phyloP scores from a whole-genome alignment of 2,329 filamentous ascomycete species.

The Aureobasidium sp. region DNA sequence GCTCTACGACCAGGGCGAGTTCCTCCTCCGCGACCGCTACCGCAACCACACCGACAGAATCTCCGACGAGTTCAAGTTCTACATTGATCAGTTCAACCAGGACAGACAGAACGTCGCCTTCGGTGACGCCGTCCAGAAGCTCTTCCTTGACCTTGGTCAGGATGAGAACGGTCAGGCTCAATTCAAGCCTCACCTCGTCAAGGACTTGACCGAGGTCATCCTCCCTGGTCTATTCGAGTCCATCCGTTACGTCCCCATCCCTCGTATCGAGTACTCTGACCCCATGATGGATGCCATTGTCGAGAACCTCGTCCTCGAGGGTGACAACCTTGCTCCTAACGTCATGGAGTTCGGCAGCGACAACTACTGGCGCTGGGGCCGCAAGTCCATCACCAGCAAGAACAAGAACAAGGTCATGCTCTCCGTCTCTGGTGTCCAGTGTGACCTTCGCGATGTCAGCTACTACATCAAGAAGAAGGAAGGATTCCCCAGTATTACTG shows the following conservation, averaged over 20 bases:
- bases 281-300: slow-evolving; percentile 77
- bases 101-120: slow-evolving; percentile 84
- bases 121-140: slow-evolving; percentile 64
- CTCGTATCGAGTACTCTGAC: slow-evolving; percentile 88
- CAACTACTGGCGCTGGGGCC: slow-evolving; percentile 92
- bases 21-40: slow-evolving; percentile 84
- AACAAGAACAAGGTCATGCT: slow-evolving; percentile 80
- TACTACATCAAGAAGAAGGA: slow-evolving; percentile 95
- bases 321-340: slow-evolving; percentile 95
- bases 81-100: slow-evolving; percentile 80
- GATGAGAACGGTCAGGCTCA: slow-evolving; percentile 74
- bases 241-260: slow-evolving; percentile 83
- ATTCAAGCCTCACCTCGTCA: slow-evolving; percentile 90
- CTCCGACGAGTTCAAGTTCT: slow-evolving; percentile 82
- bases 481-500: slow-evolving; percentile 81
- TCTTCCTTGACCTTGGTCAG: slow-evolving; percentile 86
- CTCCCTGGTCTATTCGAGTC: slow-evolving; percentile 76
- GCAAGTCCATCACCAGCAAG: slow-evolving; percentile 76
- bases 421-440: slow-evolving; percentile 82
- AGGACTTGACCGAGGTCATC: slow-evolving; percentile 82
- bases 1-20: slow-evolving; percentile 78
- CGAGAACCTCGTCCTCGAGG: slow-evolving; percentile 92
- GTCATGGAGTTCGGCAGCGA: slow-evolving; percentile 80
- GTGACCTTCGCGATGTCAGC: slow-evolving; percentile 80
- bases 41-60: slow-evolving; percentile 77